phyloP scores from a whole-genome alignment of 75 land plant species.

The Cryptomeria japonica region DNA sequence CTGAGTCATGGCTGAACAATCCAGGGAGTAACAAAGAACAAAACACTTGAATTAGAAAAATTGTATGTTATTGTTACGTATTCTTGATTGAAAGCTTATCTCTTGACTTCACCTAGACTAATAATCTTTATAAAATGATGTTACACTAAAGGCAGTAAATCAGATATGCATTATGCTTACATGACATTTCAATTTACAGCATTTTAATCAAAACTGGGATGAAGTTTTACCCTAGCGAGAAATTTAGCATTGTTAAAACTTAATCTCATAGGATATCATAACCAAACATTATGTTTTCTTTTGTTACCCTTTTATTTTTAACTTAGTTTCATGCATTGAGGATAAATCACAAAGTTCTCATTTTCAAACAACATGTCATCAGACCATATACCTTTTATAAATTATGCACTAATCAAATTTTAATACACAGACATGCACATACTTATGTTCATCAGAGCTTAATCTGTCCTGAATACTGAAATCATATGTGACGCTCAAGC shows the following conservation, averaged over 20 bases:
- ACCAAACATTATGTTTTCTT: not conserved
- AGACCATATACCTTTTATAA: not conserved
- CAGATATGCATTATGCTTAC: not conserved
- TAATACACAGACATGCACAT: no score
- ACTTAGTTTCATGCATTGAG: not conserved
- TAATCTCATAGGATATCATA: not conserved
- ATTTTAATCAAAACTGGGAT: not conserved
- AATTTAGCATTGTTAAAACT: no score
- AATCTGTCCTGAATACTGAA: no score
- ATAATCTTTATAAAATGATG: not conserved
- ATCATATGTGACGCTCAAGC: not conserved
- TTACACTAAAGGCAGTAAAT: not conserved
- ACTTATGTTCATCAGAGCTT: no score
- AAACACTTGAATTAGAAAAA: not conserved
- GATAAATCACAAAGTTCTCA: not conserved
- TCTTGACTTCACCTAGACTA: no score
- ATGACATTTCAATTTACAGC: not conserved
- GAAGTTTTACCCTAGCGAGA: no score
- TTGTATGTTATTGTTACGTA: no score
- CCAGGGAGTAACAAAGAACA: not conserved
- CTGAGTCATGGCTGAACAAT: not conserved
- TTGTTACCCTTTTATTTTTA: not conserved
- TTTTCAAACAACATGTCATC: not conserved
- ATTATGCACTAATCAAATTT: no score
- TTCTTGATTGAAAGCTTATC: no score